phyloP scores from a whole-genome alignment of 2,329 filamentous ascomycete genomes.

The Cyphellophora europaea region DNA sequence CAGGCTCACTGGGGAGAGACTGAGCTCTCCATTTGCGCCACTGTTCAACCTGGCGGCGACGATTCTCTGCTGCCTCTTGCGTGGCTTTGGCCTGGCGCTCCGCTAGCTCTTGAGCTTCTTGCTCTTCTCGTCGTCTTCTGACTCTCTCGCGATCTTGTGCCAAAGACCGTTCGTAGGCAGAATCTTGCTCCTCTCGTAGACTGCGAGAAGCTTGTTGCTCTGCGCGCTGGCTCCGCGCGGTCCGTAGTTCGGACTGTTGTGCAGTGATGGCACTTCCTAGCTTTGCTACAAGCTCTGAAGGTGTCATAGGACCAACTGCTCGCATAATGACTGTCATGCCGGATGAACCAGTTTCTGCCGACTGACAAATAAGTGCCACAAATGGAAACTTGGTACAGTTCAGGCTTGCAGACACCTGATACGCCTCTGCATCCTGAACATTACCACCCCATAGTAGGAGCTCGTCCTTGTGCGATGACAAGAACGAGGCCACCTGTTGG shows the following conservation, averaged over 20 bases:
- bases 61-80: constrained; percentile 44
- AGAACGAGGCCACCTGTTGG: constrained; percentile 61
- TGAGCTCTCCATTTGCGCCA: constrained; percentile 76
- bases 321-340: constrained; percentile 86
- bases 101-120: constrained; percentile 49
- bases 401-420: constrained; percentile 80
- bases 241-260: constrained; percentile 65
- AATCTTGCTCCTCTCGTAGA: constrained; percentile 81
- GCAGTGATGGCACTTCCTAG: constrained; percentile 64
- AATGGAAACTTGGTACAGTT: constrained; percentile 91
- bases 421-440: constrained; percentile 85
- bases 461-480: constrained; percentile 67
- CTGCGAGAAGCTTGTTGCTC: constrained; percentile 74
- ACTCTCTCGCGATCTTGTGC: constrained; percentile 81
- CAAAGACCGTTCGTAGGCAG: constrained; percentile 84
- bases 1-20: constrained; percentile 60
- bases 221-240: constrained; percentile 63
- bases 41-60: constrained; percentile 47
- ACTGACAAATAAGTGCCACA: constrained; percentile 75
- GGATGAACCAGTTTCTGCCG: constrained; percentile 59
- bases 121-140: constrained; percentile 65
- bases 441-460: constrained; percentile 89
- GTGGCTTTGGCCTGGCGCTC: constrained; percentile 49
- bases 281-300: constrained; percentile 65
- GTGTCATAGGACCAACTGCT: constrained; percentile 61